A percentile compares a stretch with the other conserved stretches of the same genome.
phyloP scores from a whole-genome alignment of 495 filamentous ascomycete genomes.

The Penicillium angulare region DNA sequence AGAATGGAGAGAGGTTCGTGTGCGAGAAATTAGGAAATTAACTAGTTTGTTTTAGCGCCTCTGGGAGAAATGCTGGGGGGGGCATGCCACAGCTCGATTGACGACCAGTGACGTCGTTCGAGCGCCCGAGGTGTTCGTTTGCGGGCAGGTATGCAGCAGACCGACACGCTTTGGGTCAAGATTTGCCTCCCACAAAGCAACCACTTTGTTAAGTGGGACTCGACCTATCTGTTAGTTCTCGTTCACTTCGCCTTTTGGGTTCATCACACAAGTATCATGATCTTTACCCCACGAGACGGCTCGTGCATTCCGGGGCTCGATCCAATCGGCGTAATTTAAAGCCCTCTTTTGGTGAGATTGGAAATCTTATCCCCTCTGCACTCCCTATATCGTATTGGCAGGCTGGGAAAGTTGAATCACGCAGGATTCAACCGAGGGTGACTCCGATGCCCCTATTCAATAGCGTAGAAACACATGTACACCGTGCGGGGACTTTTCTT shows the following conservation, averaged over 20 bases:
- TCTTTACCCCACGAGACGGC: conserved; percentile 3
- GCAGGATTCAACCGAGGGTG: too few species aligned
- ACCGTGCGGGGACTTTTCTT: too few species aligned
- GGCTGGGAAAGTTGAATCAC: not conserved
- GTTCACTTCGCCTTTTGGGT: too few species aligned
- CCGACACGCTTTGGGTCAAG: not conserved
- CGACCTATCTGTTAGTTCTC: too few species aligned
- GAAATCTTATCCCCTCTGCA: not conserved
- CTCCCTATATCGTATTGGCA: too few species aligned
- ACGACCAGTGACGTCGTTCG: conserved; percentile 31
- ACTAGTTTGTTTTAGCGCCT: not conserved
- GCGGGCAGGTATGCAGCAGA: conserved; percentile 8
- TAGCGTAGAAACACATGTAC: too few species aligned
- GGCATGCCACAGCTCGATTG: conserved; percentile 10
- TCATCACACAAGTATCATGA: not conserved
- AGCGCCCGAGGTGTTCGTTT: conserved; percentile 14
- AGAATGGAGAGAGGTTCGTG: not conserved
- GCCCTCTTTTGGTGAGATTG: not conserved
- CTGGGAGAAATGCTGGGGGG: conserved; percentile 6
- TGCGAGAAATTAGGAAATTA: not conserved
- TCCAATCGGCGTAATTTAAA: conserved; percentile 6
- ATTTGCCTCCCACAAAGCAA: conserved; percentile 1
- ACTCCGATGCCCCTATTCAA: too few species aligned
- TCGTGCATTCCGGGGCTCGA: conserved; percentile 3
- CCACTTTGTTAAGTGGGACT: too few species aligned